These are phyloP conservation scores for Phaeosphaeria sp. DNA, from an alignment of 2,329 filamentous ascomycete genomes.

Conservation along the genomic window DNA sequence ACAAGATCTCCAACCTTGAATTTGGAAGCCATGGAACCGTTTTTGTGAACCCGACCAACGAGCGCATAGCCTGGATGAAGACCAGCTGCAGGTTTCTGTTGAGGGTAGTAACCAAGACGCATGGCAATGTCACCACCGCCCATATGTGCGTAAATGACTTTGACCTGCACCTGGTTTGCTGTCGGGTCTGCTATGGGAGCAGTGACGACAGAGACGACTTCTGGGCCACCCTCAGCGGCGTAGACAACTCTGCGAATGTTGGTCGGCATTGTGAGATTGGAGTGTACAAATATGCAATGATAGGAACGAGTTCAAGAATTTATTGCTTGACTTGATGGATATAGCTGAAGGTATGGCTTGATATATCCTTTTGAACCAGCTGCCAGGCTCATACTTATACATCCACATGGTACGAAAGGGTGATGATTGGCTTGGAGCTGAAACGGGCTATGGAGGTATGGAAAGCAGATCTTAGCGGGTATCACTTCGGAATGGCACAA, in stretches of 20 bases:
- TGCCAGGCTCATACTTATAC: not conserved
- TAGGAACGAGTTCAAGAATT: not conserved
- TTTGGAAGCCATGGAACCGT: slow-evolving; percentile 45
- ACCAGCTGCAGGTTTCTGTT: slow-evolving; percentile 52
- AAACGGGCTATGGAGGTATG: not conserved
- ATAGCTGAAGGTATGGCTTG: too few relatives aligned
- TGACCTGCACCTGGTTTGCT: slow-evolving; percentile 55
- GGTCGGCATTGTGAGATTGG: slow-evolving; percentile 27
- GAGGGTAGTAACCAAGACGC: slow-evolving; percentile 57
- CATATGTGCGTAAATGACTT: slow-evolving; percentile 57
- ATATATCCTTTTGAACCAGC: not conserved
- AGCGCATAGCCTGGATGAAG: slow-evolving; percentile 59
- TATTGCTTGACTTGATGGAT: too few relatives aligned
- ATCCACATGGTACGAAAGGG: not conserved
- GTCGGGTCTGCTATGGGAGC: slow-evolving; percentile 49
- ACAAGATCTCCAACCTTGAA: slow-evolving; percentile 34
- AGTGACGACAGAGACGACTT: slow-evolving; percentile 46
- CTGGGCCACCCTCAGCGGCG: slow-evolving; percentile 51
- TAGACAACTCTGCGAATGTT: slow-evolving; percentile 56
- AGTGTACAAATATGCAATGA: not conserved
- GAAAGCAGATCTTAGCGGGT: not conserved
- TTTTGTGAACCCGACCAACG: slow-evolving; percentile 51
- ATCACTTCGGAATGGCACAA: not conserved
- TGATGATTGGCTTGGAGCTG: not conserved
- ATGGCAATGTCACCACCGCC: slow-evolving; percentile 58